Evolutionary conservation across 495 filamentous ascomycete species (phyloP).

Genomic region (Daldinia loculata): DNA sequence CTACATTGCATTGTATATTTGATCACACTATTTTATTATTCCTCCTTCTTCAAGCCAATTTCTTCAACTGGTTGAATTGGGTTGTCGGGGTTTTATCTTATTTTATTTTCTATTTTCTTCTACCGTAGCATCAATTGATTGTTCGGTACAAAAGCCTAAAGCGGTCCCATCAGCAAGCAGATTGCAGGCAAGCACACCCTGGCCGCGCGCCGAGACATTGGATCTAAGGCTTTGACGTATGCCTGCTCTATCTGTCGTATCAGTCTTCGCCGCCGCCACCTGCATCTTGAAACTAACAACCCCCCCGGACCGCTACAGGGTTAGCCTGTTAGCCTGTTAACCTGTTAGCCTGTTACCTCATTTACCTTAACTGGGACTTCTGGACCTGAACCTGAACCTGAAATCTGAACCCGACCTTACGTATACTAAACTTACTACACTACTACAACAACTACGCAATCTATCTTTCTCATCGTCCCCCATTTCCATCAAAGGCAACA

Average conservation of each 20-base stretch:
- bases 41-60: not conserved
- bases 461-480: not conserved
- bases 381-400: not conserved
- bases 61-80: not conserved
- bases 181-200: conserved; percentile 21
- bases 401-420: not conserved
- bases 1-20: conserved; percentile 8
- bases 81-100: not conserved
- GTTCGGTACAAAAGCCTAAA: conserved; percentile 19
- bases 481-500: not conserved
- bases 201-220: conserved; percentile 29
- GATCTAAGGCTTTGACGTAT: conserved; percentile 38
- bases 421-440: not conserved
- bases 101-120: not conserved
- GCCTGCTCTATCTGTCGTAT: conserved; percentile 22
- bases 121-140: not conserved
- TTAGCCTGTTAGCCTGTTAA: not conserved
- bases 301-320: conserved; percentile 1
- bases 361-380: not conserved
- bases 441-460: not conserved
- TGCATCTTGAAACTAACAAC: conserved; percentile 29
- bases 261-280: conserved; percentile 40
- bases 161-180: conserved; percentile 19
- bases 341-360: not conserved
- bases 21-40: not conserved